A percentile compares a stretch with the other conserved stretches of the same genome.
Evolutionary conservation across 129 eudicot genomes (phyloP).

Genomic region (Artemisia tridentata): DNA sequence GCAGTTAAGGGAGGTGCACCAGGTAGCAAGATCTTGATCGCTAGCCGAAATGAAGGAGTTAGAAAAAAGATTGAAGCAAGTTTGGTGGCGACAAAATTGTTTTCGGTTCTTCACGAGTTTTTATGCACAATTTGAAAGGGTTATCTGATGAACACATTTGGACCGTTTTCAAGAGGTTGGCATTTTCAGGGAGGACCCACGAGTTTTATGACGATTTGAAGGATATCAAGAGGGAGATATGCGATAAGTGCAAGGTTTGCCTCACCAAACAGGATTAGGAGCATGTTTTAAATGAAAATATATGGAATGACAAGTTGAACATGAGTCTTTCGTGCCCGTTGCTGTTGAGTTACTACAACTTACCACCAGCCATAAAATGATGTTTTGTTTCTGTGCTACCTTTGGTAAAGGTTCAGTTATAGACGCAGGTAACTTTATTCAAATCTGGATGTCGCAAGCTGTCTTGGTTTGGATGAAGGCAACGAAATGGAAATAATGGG

Average conservation of each 20-base stretch:
- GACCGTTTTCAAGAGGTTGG: background rate
- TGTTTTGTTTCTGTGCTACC: too few species aligned
- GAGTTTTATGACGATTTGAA: background rate
- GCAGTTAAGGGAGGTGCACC: slow-evolving; percentile 15
- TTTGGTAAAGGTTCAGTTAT: background rate
- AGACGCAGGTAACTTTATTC: slow-evolving; percentile 19
- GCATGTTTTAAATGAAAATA: slow-evolving; percentile 1
- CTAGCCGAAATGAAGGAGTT: slow-evolving; percentile 9
- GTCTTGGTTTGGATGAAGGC: background rate
- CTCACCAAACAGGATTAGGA: slow-evolving; percentile 18
- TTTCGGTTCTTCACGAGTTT: background rate
- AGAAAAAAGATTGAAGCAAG: background rate
- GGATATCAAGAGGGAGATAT: background rate
- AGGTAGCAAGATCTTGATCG: slow-evolving; percentile 13
- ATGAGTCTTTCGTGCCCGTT: background rate
- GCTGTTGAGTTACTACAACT: background rate
- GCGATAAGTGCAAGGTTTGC: slow-evolving; percentile 13
- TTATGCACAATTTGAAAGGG: background rate
- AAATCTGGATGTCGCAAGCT: slow-evolving; percentile 18
- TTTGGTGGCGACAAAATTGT: background rate
- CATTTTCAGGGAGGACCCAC: background rate
- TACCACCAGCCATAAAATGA: background rate
- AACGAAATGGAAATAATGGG: slow-evolving; percentile 11
- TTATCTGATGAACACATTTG: slow-evolving; percentile 5
- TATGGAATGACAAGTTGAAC: background rate